Conservation (phyloP, 495 filamentous ascomycete genomes). For the Evernia prunastri region DNA sequence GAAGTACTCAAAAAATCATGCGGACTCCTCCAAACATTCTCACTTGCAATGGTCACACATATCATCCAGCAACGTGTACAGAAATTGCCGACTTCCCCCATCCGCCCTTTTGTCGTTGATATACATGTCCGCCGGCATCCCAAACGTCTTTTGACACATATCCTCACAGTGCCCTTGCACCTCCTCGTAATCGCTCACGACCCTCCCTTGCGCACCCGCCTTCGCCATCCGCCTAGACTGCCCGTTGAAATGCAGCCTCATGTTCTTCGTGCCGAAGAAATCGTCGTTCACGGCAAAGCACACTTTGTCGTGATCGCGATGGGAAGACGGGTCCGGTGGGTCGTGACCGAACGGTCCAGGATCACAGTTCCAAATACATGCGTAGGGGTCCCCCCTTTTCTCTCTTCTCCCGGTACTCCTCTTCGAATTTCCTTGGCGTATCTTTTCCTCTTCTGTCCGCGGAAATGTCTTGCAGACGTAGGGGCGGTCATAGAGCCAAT, state of each 20-base stretch:
- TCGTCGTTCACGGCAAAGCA: not conserved
- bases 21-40: not conserved
- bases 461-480: not conserved
- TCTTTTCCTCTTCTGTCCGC: not conserved
- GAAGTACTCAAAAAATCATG: not conserved
- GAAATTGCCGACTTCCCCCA: not conserved
- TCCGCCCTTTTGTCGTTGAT: not conserved
- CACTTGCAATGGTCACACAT: constrained; percentile 4
- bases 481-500: not conserved
- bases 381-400: not conserved
- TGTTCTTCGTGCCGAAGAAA: not conserved
- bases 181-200: not conserved
- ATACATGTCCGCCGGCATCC: not conserved
- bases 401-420: not conserved
- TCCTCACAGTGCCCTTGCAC: not conserved
- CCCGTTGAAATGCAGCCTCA: not conserved
- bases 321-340: not conserved
- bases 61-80: not conserved
- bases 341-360: not conserved
- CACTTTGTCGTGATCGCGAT: not conserved
- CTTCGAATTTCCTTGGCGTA: not conserved
- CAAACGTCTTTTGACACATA: not conserved
- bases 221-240: not conserved
- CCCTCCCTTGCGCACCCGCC: not conserved
- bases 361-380: not conserved